Percentiles rank a stretch among this genome's conserved stretches.
Evolutionary conservation across 495 filamentous ascomycete genomes (phyloP).

Genomic region (Trichocladium uniseriatum): DNA sequence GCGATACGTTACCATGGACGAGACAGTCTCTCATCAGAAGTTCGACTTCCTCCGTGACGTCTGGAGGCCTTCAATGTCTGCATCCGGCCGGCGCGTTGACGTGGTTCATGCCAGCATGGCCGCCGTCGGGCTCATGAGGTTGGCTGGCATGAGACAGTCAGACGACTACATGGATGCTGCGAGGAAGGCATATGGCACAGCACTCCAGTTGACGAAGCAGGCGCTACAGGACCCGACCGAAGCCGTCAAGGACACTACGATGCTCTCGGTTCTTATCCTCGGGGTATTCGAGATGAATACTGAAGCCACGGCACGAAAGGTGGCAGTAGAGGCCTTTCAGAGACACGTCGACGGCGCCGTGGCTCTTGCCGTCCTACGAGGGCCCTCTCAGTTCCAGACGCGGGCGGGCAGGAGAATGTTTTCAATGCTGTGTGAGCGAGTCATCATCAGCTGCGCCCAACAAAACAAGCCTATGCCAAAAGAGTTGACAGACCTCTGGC

Average conservation of each 20-base stretch:
- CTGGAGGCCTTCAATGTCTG: conserved; percentile 26
- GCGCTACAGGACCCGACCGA: conserved; percentile 46
- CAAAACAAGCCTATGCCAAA: conserved; percentile 30
- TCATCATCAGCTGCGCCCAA: conserved; percentile 35
- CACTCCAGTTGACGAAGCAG: conserved; percentile 40
- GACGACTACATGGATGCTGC: conserved; percentile 34
- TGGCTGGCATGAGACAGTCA: conserved; percentile 35
- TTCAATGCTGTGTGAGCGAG: conserved; percentile 42
- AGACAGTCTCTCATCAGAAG: conserved; percentile 30
- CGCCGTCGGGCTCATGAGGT: conserved; percentile 41
- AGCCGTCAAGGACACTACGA: conserved; percentile 50
- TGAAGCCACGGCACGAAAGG: conserved; percentile 33
- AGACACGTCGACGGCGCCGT: conserved; percentile 53
- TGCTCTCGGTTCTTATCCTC: conserved; percentile 53
- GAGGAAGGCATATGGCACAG: conserved; percentile 39
- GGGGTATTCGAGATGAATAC: conserved; percentile 49
- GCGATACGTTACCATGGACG: conserved; percentile 29
- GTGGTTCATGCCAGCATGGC: conserved; percentile 36
- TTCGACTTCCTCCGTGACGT: conserved; percentile 35
- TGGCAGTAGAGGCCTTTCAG: conserved; percentile 45
- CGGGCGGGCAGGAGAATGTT: conserved; percentile 49
- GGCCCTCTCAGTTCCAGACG: conserved; percentile 46
- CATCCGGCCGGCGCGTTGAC: conserved; percentile 23
- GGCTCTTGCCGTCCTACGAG: conserved; percentile 48
- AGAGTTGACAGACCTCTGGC: conserved; percentile 29